Conservation (phyloP, 2,329 filamentous ascomycete species). For the Aureobasidium sp. region DNA sequence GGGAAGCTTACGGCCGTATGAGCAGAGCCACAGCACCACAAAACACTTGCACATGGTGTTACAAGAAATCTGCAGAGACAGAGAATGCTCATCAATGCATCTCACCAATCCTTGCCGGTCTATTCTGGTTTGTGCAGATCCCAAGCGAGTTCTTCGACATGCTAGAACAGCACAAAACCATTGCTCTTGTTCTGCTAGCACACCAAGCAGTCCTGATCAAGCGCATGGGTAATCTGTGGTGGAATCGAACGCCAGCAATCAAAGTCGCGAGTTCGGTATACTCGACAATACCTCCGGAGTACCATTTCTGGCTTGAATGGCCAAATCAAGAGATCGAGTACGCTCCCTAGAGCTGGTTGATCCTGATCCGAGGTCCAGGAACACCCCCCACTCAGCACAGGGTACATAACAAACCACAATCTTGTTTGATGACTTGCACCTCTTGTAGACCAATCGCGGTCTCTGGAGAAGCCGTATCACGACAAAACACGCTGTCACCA, state of each 20-base stretch:
- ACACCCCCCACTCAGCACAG: background rate
- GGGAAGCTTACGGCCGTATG: constrained; percentile 11
- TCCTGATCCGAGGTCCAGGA: background rate
- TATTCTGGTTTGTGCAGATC: constrained; percentile 1
- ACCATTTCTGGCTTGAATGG: constrained; percentile 11
- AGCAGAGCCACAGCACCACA: constrained; percentile 1
- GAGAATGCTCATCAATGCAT: background rate
- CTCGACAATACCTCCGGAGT: constrained; percentile 1
- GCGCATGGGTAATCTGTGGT: background rate
- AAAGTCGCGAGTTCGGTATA: background rate
- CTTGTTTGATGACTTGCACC: background rate
- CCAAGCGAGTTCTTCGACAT: constrained; percentile 6
- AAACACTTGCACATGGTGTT: constrained; percentile 8
- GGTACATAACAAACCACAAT: background rate
- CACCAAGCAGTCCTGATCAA: constrained; percentile 6
- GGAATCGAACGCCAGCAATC: constrained; percentile 8
- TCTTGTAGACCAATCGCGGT: background rate
- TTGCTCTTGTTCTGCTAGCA: background rate
- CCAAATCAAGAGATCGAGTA: constrained; percentile 6
- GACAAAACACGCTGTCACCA: background rate
- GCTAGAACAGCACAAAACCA: constrained; percentile 9
- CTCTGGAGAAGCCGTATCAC: background rate
- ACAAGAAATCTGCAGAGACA: background rate
- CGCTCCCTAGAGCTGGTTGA: background rate
- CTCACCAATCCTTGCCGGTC: constrained; percentile 4